Conservation (phyloP, 169 alveolate species). For the Ichthyophthirius multifiliis region DNA sequence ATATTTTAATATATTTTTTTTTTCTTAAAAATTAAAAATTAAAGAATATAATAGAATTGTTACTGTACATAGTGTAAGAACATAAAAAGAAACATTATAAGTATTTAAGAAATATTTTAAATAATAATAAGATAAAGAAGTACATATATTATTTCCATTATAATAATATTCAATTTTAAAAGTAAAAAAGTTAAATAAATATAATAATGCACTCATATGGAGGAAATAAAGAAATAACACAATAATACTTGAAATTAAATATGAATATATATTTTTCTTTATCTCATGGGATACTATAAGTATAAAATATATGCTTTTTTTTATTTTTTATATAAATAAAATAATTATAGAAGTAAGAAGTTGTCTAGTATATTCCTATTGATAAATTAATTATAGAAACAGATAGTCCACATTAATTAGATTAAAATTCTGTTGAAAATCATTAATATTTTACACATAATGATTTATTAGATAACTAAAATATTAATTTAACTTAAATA, state of each 20-base stretch:
- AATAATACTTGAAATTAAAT: neutral
- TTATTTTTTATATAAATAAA: neutral
- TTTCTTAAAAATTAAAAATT: neutral
- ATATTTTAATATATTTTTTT: neutral
- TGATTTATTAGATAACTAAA: neutral
- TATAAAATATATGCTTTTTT: neutral
- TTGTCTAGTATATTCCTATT: neutral
- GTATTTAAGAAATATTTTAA: constrained; percentile 4
- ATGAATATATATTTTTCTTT: neutral
- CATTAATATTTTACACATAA: neutral
- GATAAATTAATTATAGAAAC: neutral
- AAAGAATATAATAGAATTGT: neutral
- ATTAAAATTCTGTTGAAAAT: neutral
- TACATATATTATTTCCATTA: neutral
- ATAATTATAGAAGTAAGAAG: neutral
- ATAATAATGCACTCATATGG: neutral
- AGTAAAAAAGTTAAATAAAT: neutral
- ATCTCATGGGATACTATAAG: neutral
- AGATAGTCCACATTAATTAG: neutral
- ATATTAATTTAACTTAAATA: neutral
- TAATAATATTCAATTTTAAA: neutral
- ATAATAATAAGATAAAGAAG: neutral
- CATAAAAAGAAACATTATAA: neutral
- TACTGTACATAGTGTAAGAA: constrained; percentile 1
- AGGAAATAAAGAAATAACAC: constrained; percentile 2